A percentile compares a stretch with the other conserved stretches of the same genome.
Evolutionary conservation across 2,329 filamentous ascomycete genomes (phyloP).

Genomic region (Neonectria coccinea): DNA sequence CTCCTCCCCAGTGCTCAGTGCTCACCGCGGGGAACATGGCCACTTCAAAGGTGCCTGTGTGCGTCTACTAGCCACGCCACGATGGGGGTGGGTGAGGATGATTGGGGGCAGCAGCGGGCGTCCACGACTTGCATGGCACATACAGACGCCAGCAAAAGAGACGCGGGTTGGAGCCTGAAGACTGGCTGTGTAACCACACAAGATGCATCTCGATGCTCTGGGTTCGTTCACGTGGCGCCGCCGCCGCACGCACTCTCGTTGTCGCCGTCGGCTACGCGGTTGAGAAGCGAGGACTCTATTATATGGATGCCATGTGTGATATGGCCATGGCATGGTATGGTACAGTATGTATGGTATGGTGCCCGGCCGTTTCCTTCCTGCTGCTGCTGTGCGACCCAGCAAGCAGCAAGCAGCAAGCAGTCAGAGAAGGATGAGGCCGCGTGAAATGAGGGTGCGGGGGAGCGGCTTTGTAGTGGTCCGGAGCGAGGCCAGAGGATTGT

Average conservation of each 20-base stretch:
- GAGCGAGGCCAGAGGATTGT: conserved; percentile 2
- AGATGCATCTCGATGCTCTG: conserved; percentile 33
- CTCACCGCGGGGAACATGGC: conserved; percentile 23
- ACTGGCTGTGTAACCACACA: conserved; percentile 30
- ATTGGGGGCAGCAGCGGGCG: conserved; percentile 9
- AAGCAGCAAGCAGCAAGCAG: conserved; percentile 6
- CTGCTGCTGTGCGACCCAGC: conserved; percentile 14
- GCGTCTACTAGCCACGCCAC: conserved; percentile 8
- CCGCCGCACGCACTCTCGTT: conserved; percentile 3
- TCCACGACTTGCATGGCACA: background rate
- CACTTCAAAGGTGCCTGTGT: conserved; percentile 11
- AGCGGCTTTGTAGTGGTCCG: conserved; percentile 6
- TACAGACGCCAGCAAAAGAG: conserved; percentile 21
- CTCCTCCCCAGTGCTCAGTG: background rate
- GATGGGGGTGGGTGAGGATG: background rate
- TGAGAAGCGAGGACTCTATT: conserved; percentile 12
- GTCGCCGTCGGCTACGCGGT: conserved; percentile 21
- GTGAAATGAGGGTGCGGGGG: conserved; percentile 2
- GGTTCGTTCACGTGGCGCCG: conserved; percentile 28
- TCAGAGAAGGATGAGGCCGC: conserved; percentile 5
- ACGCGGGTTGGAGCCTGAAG: conserved; percentile 18
- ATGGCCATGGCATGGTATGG: too few species aligned
- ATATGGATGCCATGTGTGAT: background rate
- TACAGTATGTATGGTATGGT: background rate
- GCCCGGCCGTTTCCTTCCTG: conserved; percentile 3